Evolutionary conservation across 768 basidiomycete species (phyloP).

Genomic region (Ephemerocybe angulata): DNA sequence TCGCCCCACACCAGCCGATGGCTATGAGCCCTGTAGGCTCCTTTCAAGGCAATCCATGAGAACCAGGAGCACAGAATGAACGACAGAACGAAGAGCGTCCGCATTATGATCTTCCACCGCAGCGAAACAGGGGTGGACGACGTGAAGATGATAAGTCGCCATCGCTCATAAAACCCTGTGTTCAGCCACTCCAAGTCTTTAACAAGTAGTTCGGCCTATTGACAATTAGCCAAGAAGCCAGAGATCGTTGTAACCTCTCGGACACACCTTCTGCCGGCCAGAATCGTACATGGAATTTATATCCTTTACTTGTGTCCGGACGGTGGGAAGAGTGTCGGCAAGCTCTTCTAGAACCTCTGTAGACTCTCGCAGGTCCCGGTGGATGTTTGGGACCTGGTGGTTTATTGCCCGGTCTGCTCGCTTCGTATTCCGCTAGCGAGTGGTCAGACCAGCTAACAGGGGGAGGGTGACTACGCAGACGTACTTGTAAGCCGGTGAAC

Average conservation of each 20-base stretch:
- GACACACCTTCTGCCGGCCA: conserved; percentile 59
- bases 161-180: conserved; percentile 73
- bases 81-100: conserved; percentile 52
- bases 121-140: conserved; percentile 67
- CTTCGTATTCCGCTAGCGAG: conserved; percentile 50
- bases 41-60: conserved; percentile 56
- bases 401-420: conserved; percentile 57
- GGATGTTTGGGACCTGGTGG: conserved; percentile 60
- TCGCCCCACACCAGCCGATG: conserved; percentile 79
- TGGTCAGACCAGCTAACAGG: not conserved
- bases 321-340: conserved; percentile 54
- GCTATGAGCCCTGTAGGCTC: conserved; percentile 70
- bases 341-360: conserved; percentile 55
- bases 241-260: not conserved
- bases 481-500: conserved; percentile 55
- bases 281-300: conserved; percentile 69
- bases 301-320: conserved; percentile 57
- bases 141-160: conserved; percentile 72
- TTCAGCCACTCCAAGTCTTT: conserved; percentile 70
- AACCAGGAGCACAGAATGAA: conserved; percentile 59
- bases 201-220: conserved; percentile 64
- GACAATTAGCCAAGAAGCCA: conserved; percentile 3
- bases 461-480: conserved; percentile 15
- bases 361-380: conserved; percentile 57
- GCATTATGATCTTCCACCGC: conserved; percentile 65